Evolutionary conservation across 768 basidiomycete species (phyloP), one percentile per base, ranked within the genome.

Genomic region (Lactarius psammicola): DNA sequence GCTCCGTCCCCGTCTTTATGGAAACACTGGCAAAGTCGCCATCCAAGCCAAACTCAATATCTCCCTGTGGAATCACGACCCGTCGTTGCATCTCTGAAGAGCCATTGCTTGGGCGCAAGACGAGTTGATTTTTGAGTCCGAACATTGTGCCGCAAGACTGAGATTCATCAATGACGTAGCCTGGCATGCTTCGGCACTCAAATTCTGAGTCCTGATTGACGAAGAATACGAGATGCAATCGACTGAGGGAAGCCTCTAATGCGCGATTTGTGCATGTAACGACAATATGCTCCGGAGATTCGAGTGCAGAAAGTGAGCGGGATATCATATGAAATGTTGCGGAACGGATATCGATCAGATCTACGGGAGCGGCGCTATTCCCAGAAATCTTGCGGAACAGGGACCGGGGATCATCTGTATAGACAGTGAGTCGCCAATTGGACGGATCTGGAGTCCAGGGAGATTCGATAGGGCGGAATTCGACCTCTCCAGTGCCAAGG

Each of bases 161-260:
- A 49, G 6, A 13, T 49, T 26, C 11, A 15, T 49, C 46, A 5
- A 49, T 26, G 23, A 49, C 11, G 11, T 80, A 81, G n/a, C 73
- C 75, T 13, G 77, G 75, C 42, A 81, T 72, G 53, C 80, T 80
- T 8, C 64, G 72, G 33, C 78, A 82, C 62, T 79, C 76, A 28
- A 84, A 68, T 30, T 74, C 56, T 4, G n/a, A 42, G n/a, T 7
- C 2, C 0, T 72, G 61, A 28, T 77, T 73, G 30, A 81, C 33
- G 46, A 75, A 76, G 64, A 84, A 84, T 0, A 74, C 73, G 7
- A 84, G 71, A 2, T 73, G 70, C 61, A 78, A 79, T 34, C 81
- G 79, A 26, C 78, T 80, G 9, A 84, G 69, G 40, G 62, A 62
- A 38, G 60, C 49, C 15, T 53, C 62, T 31, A 44, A 10, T 28